Conservation (phyloP, 257 asterid species). For the Linaria vulgaris region DNA sequence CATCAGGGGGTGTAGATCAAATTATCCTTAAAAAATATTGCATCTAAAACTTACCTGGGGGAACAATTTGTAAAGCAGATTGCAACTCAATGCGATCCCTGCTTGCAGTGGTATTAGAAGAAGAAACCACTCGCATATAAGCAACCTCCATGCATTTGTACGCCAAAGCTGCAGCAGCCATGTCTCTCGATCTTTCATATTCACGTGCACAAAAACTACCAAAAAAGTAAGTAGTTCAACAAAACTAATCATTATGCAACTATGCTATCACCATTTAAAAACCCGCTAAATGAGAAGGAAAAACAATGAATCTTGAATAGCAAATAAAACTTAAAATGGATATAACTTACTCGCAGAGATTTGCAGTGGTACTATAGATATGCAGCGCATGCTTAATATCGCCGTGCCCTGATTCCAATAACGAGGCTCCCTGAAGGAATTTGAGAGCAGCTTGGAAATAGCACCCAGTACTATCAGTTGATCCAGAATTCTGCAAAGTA, state of each 20-base stretch:
- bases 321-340: neutral
- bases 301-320: slow-evolving; percentile 4
- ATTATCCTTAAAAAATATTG: neutral
- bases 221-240: slow-evolving; percentile 29
- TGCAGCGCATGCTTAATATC: slow-evolving; percentile 74
- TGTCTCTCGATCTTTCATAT: slow-evolving; percentile 80
- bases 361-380: slow-evolving; percentile 92
- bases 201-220: slow-evolving; percentile 90
- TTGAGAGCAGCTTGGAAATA: slow-evolving; percentile 95
- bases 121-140: slow-evolving; percentile 79
- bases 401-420: slow-evolving; percentile 75
- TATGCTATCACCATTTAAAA: slow-evolving; percentile 24
- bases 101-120: slow-evolving; percentile 60
- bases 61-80: slow-evolving; percentile 64
- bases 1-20: too few species aligned
- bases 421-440: slow-evolving; percentile 92
- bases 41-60: slow-evolving; percentile 60
- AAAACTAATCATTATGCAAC: slow-evolving; percentile 18
- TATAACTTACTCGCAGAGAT: slow-evolving; percentile 89
- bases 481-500: slow-evolving; percentile 69
- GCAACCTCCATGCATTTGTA: slow-evolving; percentile 94
- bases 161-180: slow-evolving; percentile 95
- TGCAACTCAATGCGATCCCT: slow-evolving; percentile 80
- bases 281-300: slow-evolving; percentile 15
- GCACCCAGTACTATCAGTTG: slow-evolving; percentile 69